These are phyloP conservation scores for Ruellia speciosa DNA, from an alignment of 305 asterid species.

Conservation along the genomic window DNA sequence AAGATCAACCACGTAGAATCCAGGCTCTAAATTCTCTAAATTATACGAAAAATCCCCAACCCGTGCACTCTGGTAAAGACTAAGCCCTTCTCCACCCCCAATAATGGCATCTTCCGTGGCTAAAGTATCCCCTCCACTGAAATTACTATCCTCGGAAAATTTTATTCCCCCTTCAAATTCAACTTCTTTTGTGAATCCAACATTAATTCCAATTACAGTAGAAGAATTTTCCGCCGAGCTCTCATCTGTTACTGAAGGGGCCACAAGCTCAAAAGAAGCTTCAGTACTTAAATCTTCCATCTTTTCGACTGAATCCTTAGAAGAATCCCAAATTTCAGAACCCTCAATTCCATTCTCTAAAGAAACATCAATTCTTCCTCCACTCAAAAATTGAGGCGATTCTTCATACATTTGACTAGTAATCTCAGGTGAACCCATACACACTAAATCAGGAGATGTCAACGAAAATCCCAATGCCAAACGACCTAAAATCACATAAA, in stretches of 20 bases:
- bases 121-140: slow-evolving; percentile 46
- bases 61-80: slow-evolving; percentile 56
- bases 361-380: slow-evolving; percentile 52
- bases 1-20: slow-evolving; percentile 47
- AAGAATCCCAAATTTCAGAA: slow-evolving; percentile 35
- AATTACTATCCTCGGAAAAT: slow-evolving; percentile 46
- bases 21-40: slow-evolving; percentile 37
- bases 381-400: slow-evolving; percentile 39
- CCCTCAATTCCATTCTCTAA: slow-evolving; percentile 79
- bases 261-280: slow-evolving; percentile 71
- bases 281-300: slow-evolving; percentile 34
- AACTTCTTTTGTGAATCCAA: slow-evolving; percentile 36
- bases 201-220: slow-evolving; percentile 43
- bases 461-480: slow-evolving; percentile 1
- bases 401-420: neutral
- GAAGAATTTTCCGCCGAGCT: slow-evolving; percentile 19
- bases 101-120: slow-evolving; percentile 34
- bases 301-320: slow-evolving; percentile 31
- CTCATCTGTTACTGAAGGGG: slow-evolving; percentile 33
- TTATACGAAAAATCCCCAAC: slow-evolving; percentile 44
- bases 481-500: neutral
- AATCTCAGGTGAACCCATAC: neutral
- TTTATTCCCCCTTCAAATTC: slow-evolving; percentile 27
- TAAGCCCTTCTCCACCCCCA: slow-evolving; percentile 32
- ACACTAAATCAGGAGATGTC: neutral